phyloP scores from a whole-genome alignment of 2,329 filamentous ascomycete genomes.

The Fusarium sp. region DNA sequence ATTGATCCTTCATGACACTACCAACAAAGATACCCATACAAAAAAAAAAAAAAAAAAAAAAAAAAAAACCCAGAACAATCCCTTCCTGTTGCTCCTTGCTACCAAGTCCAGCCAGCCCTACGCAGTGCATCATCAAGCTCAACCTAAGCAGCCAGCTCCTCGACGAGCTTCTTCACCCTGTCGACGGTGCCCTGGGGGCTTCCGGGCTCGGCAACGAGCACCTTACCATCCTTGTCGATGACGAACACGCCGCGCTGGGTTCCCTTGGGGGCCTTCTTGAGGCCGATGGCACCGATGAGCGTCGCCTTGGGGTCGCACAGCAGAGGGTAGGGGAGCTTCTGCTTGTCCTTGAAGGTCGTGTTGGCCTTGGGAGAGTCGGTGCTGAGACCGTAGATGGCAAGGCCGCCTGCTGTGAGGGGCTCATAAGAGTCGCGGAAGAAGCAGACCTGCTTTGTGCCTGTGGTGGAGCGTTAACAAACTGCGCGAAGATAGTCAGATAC shows the following conservation, averaged over 20 bases:
- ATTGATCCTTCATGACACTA: conserved; percentile 3
- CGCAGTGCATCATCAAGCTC: background rate
- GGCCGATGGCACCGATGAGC: conserved; percentile 87
- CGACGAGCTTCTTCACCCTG: conserved; percentile 79
- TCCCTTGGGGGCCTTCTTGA: conserved; percentile 86
- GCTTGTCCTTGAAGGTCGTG: conserved; percentile 91
- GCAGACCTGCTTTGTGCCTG: conserved; percentile 93
- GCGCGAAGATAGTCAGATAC: background rate
- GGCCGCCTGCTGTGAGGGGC: conserved; percentile 80
- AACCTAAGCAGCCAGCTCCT: conserved; percentile 49
- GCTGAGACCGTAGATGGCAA: conserved; percentile 91
- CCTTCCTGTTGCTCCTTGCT: background rate
- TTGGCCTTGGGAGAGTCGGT: conserved; percentile 91
- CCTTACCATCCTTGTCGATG: conserved; percentile 83
- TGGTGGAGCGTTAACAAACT: conserved; percentile 8
- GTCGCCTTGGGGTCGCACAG: conserved; percentile 83
- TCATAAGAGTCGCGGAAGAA: conserved; percentile 90
- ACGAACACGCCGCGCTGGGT: conserved; percentile 91
- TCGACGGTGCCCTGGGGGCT: conserved; percentile 83
- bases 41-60: background rate
- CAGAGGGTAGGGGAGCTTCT: conserved; percentile 88
- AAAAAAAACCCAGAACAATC: background rate
- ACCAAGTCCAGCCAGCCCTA: background rate
- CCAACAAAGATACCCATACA: background rate
- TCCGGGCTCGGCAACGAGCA: conserved; percentile 80